These are phyloP conservation scores for Neurospora intermedia DNA, from an alignment of 495 filamentous ascomycete genomes.

Conservation along the genomic window DNA sequence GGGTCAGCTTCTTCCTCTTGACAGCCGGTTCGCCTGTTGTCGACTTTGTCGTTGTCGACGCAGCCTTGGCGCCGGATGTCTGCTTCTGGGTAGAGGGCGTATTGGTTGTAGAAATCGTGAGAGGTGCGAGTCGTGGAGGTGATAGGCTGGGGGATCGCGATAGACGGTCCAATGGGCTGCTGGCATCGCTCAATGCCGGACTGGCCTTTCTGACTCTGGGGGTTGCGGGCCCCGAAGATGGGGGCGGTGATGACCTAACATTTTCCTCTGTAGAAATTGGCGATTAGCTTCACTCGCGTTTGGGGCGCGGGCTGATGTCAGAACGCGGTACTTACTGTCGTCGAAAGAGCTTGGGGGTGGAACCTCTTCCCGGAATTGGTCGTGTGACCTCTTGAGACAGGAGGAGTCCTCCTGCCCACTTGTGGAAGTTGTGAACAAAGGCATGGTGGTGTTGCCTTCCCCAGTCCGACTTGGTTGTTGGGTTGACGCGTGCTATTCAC, in stretches of 20 bases:
- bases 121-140: slow-evolving; percentile 7
- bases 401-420: slow-evolving; percentile 25
- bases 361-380: slow-evolving; percentile 21
- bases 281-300: neutral
- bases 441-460: slow-evolving; percentile 17
- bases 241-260: neutral
- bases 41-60: neutral
- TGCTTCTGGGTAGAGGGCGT: slow-evolving; percentile 3
- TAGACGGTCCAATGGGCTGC: slow-evolving; percentile 18
- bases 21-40: slow-evolving; percentile 12
- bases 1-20: slow-evolving; percentile 44
- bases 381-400: slow-evolving; percentile 24
- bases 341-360: slow-evolving; percentile 5
- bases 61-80: neutral
- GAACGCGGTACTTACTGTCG: slow-evolving; percentile 5
- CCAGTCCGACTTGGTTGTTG: neutral
- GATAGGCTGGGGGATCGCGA: slow-evolving; percentile 20
- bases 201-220: slow-evolving; percentile 19
- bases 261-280: slow-evolving; percentile 14
- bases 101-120: neutral
- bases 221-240: neutral
- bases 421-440: slow-evolving; percentile 26
- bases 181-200: slow-evolving; percentile 23
- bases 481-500: neutral
- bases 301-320: neutral